Base-by-base conservation (phyloP, 2,329 filamentous ascomycete genomes). In the Penicillium sp. region DNA sequence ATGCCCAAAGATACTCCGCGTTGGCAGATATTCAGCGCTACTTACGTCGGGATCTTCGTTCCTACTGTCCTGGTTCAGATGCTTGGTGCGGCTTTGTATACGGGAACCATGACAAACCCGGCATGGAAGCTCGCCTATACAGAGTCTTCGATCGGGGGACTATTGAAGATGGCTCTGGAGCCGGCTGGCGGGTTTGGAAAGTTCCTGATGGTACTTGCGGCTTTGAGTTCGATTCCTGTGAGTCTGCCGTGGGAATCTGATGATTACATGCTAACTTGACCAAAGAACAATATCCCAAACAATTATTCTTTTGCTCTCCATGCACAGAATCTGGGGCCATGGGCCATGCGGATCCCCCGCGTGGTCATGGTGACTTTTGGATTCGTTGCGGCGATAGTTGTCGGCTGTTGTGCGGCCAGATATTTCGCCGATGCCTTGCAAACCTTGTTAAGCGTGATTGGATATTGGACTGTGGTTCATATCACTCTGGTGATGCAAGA, bases 381-480 rank as follows among this genome's bases (percentile, higher is more conserved):
- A 14, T 73, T 64, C 46, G 44, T 71, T 2, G 65, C 62, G 11
- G 67, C 70, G 1, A 57, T 72, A 11, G 64, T 67, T 2, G 64
- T 72, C 4, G 71, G 70, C 8, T 72, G 70, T 46, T 70, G 64
- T 43, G 70, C 69, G 2, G 66, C 69, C 2, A 60, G 58, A 13
- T 72, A 67, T 55, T 70, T 72, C 39, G 38, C 57, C 22, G 60
- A 60, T 46, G 59, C 73, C 74, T 62, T 81, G 13, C 64, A 78
- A 58, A 77, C 79, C 46, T 77, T 81, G 58, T 60, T 81, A 2
- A 73, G 73, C 13, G 69, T 80, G 22, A 72, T 81, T 3, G 79
- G 78, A 9, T 81, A 80, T 63, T 81, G 77, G 76, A 77, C 75
- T 50, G 78, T 77, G 0, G 72, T 72, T 11, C 71, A 71, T 31